Base-by-base conservation (phyloP, 768 basidiomycete genomes). In the Podaxis sp. region DNA sequence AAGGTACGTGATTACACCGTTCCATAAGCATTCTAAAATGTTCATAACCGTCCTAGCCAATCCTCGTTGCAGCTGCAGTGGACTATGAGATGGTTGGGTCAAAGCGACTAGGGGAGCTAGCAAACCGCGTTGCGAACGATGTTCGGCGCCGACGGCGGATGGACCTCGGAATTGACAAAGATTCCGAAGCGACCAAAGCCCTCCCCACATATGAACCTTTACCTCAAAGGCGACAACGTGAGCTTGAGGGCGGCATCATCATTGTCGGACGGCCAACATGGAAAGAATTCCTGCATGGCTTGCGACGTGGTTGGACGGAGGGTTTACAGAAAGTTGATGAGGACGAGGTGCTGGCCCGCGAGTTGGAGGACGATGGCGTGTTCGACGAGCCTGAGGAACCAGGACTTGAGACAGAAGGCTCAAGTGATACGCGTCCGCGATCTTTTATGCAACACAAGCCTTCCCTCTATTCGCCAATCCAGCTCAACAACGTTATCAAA, bases 201-300 rank as follows among this genome's bases (percentile, higher is more conserved):
- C 72, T 87, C n/a, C 83, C 88, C 15, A 80, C 82, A 26, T 79
- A 83, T 63, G 80, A 78, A 53, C 76, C 85, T 28, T 80, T 77
- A 0, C 79, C 82, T 12, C 82, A 86, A 68, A 79, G 79, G 52
- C 82, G 80, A 3, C 74, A 80, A 63, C 82, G 84, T 19, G 87
- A 89, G 64, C 78, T 93, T 8, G 85, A 87, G n/a, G 95, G 95
- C 12, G 96, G 96, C 1, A 82, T 87, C 44, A 82, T 97, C 61
- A 78, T 99, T 61, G 74, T 99, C 33, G 97, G 97, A 3, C 85
- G 97, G 55, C 87, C 92, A 39, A 91, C 93, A 0, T 83, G 96
- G 75, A 99, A 98, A 77, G 97, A 99, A 77, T 99, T 92, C 73
- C 86, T 98, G 85, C 82, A 87, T 59, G 97, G 96, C 2, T 71